These are phyloP conservation scores for Corchorus olitorius DNA, from an alignment of 345 rosid genomes.

Conservation along the genomic window DNA sequence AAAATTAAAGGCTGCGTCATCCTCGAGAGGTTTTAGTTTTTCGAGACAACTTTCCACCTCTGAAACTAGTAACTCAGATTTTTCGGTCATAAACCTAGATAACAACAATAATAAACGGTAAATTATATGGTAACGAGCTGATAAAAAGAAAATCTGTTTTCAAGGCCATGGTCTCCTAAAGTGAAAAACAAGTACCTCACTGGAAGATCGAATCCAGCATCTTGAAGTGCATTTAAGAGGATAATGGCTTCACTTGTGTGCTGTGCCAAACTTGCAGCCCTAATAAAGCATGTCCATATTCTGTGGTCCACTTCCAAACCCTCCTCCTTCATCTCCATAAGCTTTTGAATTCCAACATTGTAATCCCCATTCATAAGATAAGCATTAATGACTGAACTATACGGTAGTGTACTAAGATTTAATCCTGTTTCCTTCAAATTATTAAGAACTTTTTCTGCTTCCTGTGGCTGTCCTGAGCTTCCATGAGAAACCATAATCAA, in stretches of 20 bases:
- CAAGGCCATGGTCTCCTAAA: conserved; percentile 1
- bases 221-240: conserved; percentile 66
- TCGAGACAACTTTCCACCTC: conserved; percentile 72
- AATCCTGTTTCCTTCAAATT: conserved; percentile 70
- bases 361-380: conserved; percentile 78
- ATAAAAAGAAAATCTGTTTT: background rate
- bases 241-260: conserved; percentile 53
- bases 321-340: conserved; percentile 71
- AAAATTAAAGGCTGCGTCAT: conserved; percentile 86
- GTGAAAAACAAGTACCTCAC: conserved; percentile 52
- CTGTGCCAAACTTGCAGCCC: conserved; percentile 79
- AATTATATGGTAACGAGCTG: background rate
- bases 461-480: conserved; percentile 80
- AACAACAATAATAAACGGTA: conserved; percentile 26
- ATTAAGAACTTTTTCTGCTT: conserved; percentile 78
- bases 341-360: conserved; percentile 66
- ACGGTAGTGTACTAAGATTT: conserved; percentile 69
- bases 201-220: conserved; percentile 83
- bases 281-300: conserved; percentile 93
- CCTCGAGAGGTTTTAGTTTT: conserved; percentile 65
- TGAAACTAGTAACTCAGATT: conserved; percentile 53
- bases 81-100: conserved; percentile 71
- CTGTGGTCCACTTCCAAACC: conserved; percentile 84
- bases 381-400: conserved; percentile 88
- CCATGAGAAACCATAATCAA: conserved; percentile 93